Conservation (phyloP, 306 rosid species). For the Gynostemma pentaphyllum region DNA sequence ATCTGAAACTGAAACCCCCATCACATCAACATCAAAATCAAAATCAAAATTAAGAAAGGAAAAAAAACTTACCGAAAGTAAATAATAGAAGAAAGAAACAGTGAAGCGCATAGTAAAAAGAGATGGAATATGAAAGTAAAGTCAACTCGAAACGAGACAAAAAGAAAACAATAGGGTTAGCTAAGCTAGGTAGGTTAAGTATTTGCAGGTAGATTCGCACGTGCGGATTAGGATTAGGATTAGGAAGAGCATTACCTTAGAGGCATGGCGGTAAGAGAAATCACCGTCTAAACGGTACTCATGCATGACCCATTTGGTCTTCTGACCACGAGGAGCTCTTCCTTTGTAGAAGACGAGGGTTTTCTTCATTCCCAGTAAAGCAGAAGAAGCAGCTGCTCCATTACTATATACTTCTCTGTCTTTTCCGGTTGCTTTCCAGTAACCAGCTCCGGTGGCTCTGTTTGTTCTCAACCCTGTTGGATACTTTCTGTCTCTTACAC, state of each 20-base stretch:
- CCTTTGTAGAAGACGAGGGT: conserved; percentile 84
- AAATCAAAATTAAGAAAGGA: too few relatives aligned
- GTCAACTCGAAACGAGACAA: conserved; percentile 39
- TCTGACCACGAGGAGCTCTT: conserved; percentile 69
- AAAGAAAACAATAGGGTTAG: background rate
- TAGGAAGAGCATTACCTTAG: conserved; percentile 32
- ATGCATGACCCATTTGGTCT: conserved; percentile 91
- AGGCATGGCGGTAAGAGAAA: conserved; percentile 35
- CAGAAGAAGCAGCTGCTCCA: too few relatives aligned
- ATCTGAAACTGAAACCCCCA: too few relatives aligned
- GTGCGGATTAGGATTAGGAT: too few relatives aligned
- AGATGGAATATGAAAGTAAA: background rate
- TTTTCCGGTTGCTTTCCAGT: conserved; percentile 88
- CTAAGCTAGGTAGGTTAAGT: too few relatives aligned
- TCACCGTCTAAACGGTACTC: conserved; percentile 65
- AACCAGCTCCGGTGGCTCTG: conserved; percentile 67
- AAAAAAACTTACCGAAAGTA: background rate
- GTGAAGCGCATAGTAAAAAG: background rate
- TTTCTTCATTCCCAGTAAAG: conserved; percentile 67
- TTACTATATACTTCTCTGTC: conserved; percentile 44
- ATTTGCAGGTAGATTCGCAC: too few relatives aligned
- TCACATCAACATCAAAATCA: too few relatives aligned
- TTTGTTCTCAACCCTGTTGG: conserved; percentile 72
- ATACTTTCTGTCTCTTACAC: conserved; percentile 67
- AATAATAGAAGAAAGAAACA: conserved; percentile 15